Evolutionary conservation across 495 filamentous ascomycete genomes (phyloP).

Genomic region (Annulohypoxylon maeteangense): DNA sequence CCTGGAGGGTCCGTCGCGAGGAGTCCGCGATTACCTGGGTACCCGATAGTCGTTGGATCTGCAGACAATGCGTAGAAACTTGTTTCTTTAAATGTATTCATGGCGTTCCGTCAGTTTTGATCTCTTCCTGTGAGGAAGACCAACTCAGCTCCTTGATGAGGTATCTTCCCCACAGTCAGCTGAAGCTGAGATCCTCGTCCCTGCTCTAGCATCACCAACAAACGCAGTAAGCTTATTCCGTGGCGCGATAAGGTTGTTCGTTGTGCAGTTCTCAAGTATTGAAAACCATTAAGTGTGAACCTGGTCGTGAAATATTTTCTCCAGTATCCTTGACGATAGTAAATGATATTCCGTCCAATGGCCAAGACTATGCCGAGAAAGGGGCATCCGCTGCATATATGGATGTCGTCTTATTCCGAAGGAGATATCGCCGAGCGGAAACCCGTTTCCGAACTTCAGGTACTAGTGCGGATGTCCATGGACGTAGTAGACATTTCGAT

Average conservation of each 20-base stretch:
- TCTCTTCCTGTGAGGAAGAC: slow-evolving; percentile 23
- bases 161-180: slow-evolving; percentile 27
- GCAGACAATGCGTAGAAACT: slow-evolving; percentile 4
- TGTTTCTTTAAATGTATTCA: slow-evolving; percentile 11
- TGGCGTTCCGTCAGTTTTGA: slow-evolving; percentile 17
- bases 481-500: slow-evolving; percentile 42
- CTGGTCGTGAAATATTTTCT: slow-evolving; percentile 1
- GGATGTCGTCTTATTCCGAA: slow-evolving; percentile 32
- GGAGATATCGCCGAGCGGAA: slow-evolving; percentile 28
- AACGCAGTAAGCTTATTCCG: slow-evolving; percentile 32
- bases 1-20: slow-evolving; percentile 24
- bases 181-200: slow-evolving; percentile 22
- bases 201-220: slow-evolving; percentile 48
- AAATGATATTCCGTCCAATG: slow-evolving; percentile 22
- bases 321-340: slow-evolving; percentile 25
- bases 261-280: slow-evolving; percentile 25
- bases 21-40: slow-evolving; percentile 30
- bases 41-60: slow-evolving; percentile 13
- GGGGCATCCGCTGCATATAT: slow-evolving; percentile 14
- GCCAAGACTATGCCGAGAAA: slow-evolving; percentile 17
- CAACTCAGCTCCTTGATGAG: slow-evolving; percentile 33
- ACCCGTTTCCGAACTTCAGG: slow-evolving; percentile 25
- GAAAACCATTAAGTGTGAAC: slow-evolving; percentile 27
- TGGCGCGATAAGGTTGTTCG: slow-evolving; percentile 18
- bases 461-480: slow-evolving; percentile 40